Evolutionary conservation across 2,329 filamentous ascomycete genomes (phyloP).

Genomic region (Graphium sp.): DNA sequence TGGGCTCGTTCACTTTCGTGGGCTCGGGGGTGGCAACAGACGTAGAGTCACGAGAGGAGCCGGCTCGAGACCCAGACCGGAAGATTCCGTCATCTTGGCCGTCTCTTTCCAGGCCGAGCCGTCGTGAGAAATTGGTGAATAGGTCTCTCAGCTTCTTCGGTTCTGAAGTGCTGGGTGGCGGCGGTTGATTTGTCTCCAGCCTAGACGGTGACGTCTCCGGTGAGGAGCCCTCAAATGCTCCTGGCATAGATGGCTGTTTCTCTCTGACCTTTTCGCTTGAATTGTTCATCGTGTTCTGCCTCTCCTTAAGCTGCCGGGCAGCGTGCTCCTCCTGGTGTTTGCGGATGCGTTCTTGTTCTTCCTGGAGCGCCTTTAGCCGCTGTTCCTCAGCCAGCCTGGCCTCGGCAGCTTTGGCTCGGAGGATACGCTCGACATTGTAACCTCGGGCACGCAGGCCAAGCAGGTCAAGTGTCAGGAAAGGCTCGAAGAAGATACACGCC

Average conservation of each 20-base stretch:
- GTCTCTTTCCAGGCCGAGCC: slow-evolving; percentile 46
- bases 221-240: slow-evolving; percentile 3
- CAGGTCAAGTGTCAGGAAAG: slow-evolving; percentile 72
- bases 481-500: slow-evolving; percentile 80
- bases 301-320: slow-evolving; percentile 15
- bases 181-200: neutral
- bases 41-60: slow-evolving; percentile 10
- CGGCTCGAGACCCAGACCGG: too few relatives aligned
- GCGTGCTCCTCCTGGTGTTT: slow-evolving; percentile 30
- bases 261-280: slow-evolving; percentile 9
- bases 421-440: slow-evolving; percentile 91
- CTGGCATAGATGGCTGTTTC: slow-evolving; percentile 16
- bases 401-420: slow-evolving; percentile 75
- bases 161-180: slow-evolving; percentile 14
- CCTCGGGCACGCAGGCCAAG: slow-evolving; percentile 70
- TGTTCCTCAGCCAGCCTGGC: slow-evolving; percentile 75
- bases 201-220: neutral
- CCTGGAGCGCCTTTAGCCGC: slow-evolving; percentile 55
- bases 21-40: neutral
- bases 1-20: neutral
- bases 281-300: neutral
- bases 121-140: slow-evolving; percentile 51
- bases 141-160: slow-evolving; percentile 33
- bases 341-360: slow-evolving; percentile 52
- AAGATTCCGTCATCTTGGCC: slow-evolving; percentile 24